A percentile compares a stretch with the other conserved stretches of the same genome.
phyloP scores from a whole-genome alignment of 2,329 filamentous ascomycete species.

The Pseudogymnoascus sp. region DNA sequence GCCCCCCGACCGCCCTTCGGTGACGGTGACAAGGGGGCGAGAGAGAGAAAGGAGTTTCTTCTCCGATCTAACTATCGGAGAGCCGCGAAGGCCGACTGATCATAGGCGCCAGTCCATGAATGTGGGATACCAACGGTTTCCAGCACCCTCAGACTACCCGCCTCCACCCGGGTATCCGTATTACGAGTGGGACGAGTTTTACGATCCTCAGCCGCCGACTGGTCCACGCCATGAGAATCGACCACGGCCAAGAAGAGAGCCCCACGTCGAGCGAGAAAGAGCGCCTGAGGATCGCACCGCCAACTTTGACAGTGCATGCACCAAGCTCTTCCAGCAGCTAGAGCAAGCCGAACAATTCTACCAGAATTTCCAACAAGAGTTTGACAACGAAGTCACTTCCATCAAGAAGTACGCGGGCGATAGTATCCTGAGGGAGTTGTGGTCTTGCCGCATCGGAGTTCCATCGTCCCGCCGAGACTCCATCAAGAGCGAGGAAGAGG shows the following conservation, averaged over 20 bases:
- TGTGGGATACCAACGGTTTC: neutral
- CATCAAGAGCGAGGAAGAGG: neutral
- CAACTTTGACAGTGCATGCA: neutral
- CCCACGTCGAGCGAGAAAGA: neutral
- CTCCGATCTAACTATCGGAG: neutral
- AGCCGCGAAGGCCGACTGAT: neutral
- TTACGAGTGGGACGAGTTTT: neutral
- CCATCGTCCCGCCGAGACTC: conserved; percentile 12
- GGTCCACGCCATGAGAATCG: neutral
- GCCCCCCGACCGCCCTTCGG: neutral
- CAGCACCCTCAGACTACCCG: neutral
- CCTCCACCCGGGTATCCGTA: neutral
- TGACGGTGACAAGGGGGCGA: neutral
- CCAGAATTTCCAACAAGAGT: conserved; percentile 16
- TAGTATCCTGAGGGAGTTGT: conserved; percentile 15
- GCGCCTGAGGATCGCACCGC: neutral
- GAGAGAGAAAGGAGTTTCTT: neutral
- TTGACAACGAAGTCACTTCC: conserved; percentile 14
- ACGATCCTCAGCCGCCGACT: neutral
- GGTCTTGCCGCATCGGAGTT: conserved; percentile 16
- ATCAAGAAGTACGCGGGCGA: conserved; percentile 16
- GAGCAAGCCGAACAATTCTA: conserved; percentile 19
- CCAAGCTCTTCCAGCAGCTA: conserved; percentile 15
- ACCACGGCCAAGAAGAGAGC: neutral
- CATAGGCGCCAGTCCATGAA: neutral